These are phyloP conservation scores for Suillus subluteus DNA, from an alignment of 768 basidiomycete species.

Conservation along the genomic window DNA sequence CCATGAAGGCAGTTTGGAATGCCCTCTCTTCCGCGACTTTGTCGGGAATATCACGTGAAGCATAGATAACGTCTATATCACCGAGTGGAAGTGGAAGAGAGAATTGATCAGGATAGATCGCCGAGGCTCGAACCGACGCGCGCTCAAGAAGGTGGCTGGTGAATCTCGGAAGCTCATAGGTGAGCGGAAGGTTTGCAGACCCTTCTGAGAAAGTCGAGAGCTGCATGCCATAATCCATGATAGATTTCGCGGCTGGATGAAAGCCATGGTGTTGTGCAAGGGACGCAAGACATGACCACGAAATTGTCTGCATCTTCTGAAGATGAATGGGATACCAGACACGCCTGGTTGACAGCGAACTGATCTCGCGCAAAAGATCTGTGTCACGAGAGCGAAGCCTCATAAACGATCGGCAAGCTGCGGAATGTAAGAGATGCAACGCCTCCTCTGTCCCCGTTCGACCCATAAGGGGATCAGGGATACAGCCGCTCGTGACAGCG, in stretches of 20 bases:
- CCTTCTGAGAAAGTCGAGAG: constrained; percentile 19
- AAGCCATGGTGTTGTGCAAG: constrained; percentile 38
- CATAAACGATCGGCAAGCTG: constrained; percentile 45
- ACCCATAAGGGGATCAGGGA: constrained; percentile 46
- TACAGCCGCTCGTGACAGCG: constrained; percentile 42
- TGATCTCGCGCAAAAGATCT: constrained; percentile 38
- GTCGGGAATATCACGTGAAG: background rate
- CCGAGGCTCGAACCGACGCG: constrained; percentile 19
- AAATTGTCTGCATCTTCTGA: constrained; percentile 32
- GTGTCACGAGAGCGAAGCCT: constrained; percentile 32
- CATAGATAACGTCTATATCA: constrained; percentile 17
- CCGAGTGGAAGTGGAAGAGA: background rate
- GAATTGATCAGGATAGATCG: constrained; percentile 20
- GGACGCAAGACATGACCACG: constrained; percentile 29
- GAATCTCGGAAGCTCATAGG: constrained; percentile 14
- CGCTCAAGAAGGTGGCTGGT: constrained; percentile 22
- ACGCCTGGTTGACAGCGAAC: constrained; percentile 37
- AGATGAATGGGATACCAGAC: constrained; percentile 43
- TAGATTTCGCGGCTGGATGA: constrained; percentile 25
- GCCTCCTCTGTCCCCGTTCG: constrained; percentile 50
- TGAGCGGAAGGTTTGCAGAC: background rate
- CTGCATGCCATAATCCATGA: constrained; percentile 31
- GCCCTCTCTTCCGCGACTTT: constrained; percentile 4
- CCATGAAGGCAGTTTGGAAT: background rate
- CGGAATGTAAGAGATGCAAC: constrained; percentile 40